These are phyloP conservation scores for Candida sojae DNA, from an alignment of 1,139 yeast genomes.

Conservation along the genomic window DNA sequence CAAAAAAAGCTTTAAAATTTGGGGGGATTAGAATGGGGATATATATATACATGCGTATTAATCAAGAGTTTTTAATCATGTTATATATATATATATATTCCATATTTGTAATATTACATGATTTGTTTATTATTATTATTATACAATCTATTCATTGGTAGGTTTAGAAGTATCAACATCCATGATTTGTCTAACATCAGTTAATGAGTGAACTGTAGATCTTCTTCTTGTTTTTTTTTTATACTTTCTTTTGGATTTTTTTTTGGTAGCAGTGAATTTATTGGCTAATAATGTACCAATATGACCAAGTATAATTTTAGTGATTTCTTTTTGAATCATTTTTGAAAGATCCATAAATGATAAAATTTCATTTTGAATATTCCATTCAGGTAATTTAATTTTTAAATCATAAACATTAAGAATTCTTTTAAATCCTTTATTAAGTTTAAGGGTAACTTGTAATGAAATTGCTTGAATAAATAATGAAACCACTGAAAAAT, in stretches of 20 bases:
- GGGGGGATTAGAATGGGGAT: neutral
- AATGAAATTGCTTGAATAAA: slow-evolving; percentile 47
- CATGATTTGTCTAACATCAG: slow-evolving; percentile 1
- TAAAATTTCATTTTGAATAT: slow-evolving; percentile 49
- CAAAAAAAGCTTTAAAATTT: neutral
- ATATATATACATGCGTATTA: too few relatives aligned
- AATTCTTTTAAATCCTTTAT: slow-evolving; percentile 53
- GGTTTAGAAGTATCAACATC: neutral
- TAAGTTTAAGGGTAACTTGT: slow-evolving; percentile 59
- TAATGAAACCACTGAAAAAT: slow-evolving; percentile 54
- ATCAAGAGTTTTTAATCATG: neutral
- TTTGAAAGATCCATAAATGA: slow-evolving; percentile 57
- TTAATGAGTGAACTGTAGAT: neutral
- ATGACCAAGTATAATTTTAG: slow-evolving; percentile 57
- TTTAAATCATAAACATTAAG: slow-evolving; percentile 63
- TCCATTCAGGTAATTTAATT: slow-evolving; percentile 54
- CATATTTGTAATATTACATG: neutral
- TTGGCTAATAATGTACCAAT: slow-evolving; percentile 59
- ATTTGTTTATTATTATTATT: neutral
- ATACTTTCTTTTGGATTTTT: slow-evolving; percentile 11
- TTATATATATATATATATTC: neutral
- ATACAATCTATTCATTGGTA: too few relatives aligned
- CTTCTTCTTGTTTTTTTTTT: slow-evolving; percentile 10
- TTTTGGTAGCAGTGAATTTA: slow-evolving; percentile 40
- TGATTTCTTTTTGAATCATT: slow-evolving; percentile 50